phyloP scores from a whole-genome alignment of 805 yeast genomes.

The Pichia insulana region DNA sequence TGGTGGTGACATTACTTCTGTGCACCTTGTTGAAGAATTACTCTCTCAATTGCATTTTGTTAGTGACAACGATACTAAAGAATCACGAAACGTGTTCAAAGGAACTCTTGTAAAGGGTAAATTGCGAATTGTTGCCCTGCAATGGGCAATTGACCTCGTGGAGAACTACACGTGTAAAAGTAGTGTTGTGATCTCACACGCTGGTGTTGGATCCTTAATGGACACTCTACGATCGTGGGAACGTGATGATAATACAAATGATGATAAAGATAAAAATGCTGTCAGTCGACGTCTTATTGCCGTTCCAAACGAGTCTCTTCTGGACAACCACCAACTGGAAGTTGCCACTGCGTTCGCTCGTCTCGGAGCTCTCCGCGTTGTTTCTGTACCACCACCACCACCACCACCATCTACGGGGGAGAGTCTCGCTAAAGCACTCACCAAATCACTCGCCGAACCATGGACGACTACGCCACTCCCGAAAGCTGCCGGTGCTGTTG shows the following conservation, averaged over 20 bases:
- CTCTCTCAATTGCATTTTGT: background rate
- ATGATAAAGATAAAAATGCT: no score
- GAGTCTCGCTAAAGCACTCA: no score
- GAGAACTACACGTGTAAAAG: constrained; percentile 34
- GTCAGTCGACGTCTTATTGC: constrained; percentile 55
- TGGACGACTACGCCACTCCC: background rate
- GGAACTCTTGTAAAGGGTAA: no score
- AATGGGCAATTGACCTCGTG: constrained; percentile 35
- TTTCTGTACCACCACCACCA: background rate
- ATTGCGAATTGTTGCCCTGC: constrained; percentile 19
- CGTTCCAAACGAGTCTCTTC: constrained; percentile 60
- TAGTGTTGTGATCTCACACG: constrained; percentile 75
- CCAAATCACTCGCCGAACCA: no score
- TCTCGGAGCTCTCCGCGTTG: constrained; percentile 22
- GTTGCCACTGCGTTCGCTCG: constrained; percentile 51
- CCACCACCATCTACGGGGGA: no score
- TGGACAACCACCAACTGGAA: constrained; percentile 82
- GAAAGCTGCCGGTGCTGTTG: background rate
- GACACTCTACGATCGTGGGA: constrained; percentile 49
- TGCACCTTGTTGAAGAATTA: constrained; percentile 7
- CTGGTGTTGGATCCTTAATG: constrained; percentile 84
- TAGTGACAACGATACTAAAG: no score
- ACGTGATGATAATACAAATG: background rate
- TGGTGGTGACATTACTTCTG: constrained; percentile 30
- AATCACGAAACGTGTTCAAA: no score